phyloP scores from a whole-genome alignment of 306 rosid species.

The Citrullus colocynthis region DNA sequence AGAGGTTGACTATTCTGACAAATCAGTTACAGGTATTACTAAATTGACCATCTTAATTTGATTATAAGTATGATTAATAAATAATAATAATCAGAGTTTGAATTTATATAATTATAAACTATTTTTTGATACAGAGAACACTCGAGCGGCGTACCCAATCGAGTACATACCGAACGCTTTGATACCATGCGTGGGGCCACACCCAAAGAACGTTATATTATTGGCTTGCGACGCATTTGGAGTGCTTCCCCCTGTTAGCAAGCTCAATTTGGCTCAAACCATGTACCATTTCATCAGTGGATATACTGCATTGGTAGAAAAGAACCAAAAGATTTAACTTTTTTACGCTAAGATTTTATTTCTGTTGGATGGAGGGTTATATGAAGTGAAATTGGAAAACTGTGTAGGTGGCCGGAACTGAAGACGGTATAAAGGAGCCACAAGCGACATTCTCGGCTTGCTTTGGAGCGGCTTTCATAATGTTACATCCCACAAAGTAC shows the following conservation, averaged over 20 bases:
- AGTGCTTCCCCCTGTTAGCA: conserved; percentile 89
- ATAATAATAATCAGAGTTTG: too few species aligned
- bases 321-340: not conserved
- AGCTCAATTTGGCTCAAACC: conserved; percentile 72
- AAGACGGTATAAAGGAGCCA: conserved; percentile 83
- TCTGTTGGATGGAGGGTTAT: not conserved
- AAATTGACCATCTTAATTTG: too few species aligned
- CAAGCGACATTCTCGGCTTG: conserved; percentile 88
- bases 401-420: conserved; percentile 77
- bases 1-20: conserved; percentile 69
- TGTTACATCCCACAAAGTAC: conserved; percentile 82
- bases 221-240: conserved; percentile 94
- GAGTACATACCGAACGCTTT: conserved; percentile 81
- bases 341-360: not conserved
- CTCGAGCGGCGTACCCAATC: conserved; percentile 84
- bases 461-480: conserved; percentile 85
- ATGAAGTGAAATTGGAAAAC: not conserved
- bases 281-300: conserved; percentile 97
- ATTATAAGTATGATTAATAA: too few species aligned
- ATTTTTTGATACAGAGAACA: conserved; percentile 44
- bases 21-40: conserved; percentile 65
- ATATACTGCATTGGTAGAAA: conserved; percentile 72
- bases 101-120: too few species aligned
- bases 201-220: conserved; percentile 80
- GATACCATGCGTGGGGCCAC: conserved; percentile 85